Conservation (phyloP, 257 asterid genomes). For the Solanum corneliomulleri region DNA sequence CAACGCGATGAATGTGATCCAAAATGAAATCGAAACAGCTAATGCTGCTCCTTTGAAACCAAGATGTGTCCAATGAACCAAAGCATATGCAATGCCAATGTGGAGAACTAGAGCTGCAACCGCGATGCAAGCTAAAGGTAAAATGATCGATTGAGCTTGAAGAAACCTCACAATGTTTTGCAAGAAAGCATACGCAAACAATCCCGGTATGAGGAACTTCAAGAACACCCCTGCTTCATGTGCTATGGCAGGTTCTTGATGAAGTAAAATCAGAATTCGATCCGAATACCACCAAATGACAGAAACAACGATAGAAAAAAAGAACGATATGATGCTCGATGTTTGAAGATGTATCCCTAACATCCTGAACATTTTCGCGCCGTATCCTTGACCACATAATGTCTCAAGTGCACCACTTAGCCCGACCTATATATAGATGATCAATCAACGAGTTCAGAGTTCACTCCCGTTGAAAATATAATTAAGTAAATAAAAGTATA, state of each 20-base stretch:
- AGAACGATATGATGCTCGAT: conserved; percentile 43
- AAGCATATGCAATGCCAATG: conserved; percentile 31
- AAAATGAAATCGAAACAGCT: conserved; percentile 54
- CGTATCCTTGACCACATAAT: conserved; percentile 73
- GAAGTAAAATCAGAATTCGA: conserved; percentile 25
- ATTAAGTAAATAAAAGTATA: not conserved
- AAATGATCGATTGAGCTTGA: conserved; percentile 51
- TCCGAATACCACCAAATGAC: conserved; percentile 61
- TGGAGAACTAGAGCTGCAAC: conserved; percentile 37
- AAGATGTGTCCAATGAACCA: conserved; percentile 38
- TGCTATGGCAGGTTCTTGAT: conserved; percentile 52
- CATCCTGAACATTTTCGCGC: conserved; percentile 45
- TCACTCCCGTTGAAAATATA: not conserved
- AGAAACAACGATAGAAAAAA: conserved; percentile 23
- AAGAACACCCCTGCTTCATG: conserved; percentile 44
- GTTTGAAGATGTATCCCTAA: conserved; percentile 62
- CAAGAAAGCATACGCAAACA: conserved; percentile 48
- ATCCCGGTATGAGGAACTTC: conserved; percentile 12
- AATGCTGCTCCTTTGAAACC: conserved; percentile 49
- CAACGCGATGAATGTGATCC: conserved; percentile 45
- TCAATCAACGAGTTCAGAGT: not conserved
- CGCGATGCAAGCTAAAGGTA: conserved; percentile 46
- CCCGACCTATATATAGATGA: conserved; percentile 32
- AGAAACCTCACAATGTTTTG: conserved; percentile 63
- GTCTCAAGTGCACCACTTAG: conserved; percentile 83